Base-by-base conservation (phyloP, 2,329 filamentous ascomycete genomes). In the Diaporthe eres region DNA sequence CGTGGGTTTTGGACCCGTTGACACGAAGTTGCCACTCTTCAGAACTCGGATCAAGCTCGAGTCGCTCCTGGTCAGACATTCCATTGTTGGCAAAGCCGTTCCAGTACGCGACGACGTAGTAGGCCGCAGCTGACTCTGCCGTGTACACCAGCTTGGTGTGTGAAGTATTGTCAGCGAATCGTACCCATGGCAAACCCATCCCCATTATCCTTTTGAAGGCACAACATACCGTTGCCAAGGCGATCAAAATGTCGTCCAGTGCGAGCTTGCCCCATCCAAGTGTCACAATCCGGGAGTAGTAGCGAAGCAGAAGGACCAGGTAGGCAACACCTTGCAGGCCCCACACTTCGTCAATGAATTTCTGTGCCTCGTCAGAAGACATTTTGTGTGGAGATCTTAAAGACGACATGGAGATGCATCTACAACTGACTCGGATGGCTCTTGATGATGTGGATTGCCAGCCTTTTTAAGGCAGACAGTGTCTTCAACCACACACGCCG, bases 1-100 rank as follows among this genome's bases (percentile, higher is more conserved):
- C 80, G 74, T 90, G 88, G 0, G 87, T 86, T 80, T 90, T 90
- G 17, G 88, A 89, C 0, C 89, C 89, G 8, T 84, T 85, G 17
- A 89, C 85, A 22, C 88, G 82, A 57, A 85, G 77, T 9, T 72
- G 76, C 74, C 83, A 88, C 78, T 89, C 87, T 15, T 84, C 78
- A 1, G 85, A 87, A 1, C 82, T 74, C 0, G 85, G 85, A 1
- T 83, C 82, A 4, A 90, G 80, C 0, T 81, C 77, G 1, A 80
- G 80, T 12, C 89, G 85, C 73, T 89, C 79, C 55, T 85, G 84
- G 4, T 86, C 84, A 1, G 87, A 88, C 87, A 90, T 89, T 58
- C 83, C 79, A 75, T 79, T 77, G 86, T 81, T 81, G 63, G 79
- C 79, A 8, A 81, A 60, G 2, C 80, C 79, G 12, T 79, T 77